These are phyloP conservation scores for Noccaea bulbosa DNA, from an alignment of 345 rosid species.

Conservation along the genomic window DNA sequence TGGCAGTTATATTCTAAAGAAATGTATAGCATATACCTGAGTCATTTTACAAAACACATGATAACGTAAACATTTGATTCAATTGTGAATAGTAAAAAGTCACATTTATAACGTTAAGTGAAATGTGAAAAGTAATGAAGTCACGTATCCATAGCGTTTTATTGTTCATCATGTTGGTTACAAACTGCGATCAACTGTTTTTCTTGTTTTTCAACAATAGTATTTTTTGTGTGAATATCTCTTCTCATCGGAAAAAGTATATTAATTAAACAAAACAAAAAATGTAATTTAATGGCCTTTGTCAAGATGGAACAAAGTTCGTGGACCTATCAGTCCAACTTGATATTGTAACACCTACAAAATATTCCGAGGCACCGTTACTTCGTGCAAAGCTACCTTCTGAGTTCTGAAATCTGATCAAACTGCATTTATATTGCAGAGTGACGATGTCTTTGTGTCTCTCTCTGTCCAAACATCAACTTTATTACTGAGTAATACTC, in stretches of 20 bases:
- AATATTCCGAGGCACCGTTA: slow-evolving; percentile 1
- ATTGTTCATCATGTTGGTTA: not conserved
- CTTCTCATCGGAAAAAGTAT: not conserved
- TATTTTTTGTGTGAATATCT: not conserved
- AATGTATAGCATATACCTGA: not conserved
- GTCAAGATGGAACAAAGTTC: not conserved
- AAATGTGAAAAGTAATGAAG: not conserved
- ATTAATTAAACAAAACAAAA: too few relatives aligned
- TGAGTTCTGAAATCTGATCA: not conserved
- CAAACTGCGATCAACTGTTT: not conserved
- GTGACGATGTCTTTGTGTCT: not conserved
- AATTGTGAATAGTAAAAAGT: not conserved
- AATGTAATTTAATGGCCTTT: not conserved
- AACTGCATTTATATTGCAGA: not conserved
- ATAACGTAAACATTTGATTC: not conserved
- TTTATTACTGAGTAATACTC: too few relatives aligned
- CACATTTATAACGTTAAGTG: too few relatives aligned
- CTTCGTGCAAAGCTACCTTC: not conserved
- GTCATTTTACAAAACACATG: not conserved
- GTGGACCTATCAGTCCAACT: not conserved
- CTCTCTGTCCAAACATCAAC: not conserved
- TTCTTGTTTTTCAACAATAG: not conserved
- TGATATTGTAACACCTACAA: not conserved
- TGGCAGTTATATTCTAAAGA: not conserved
- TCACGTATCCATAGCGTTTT: not conserved